Evolutionary conservation across 2,329 filamentous ascomycete species (phyloP).

Genomic region (Mariannaea elegans): DNA sequence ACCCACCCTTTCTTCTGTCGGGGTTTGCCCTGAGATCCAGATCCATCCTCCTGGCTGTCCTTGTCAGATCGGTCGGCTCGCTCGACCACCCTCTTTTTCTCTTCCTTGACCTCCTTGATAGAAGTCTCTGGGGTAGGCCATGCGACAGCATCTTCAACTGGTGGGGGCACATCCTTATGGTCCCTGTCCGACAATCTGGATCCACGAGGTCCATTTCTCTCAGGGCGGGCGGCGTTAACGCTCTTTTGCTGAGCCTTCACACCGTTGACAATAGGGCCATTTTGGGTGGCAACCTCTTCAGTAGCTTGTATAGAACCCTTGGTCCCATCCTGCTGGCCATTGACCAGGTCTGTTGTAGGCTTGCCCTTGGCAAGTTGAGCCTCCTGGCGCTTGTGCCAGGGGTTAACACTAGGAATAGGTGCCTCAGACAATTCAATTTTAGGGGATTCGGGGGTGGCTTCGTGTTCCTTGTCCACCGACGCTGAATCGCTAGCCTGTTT

Average conservation of each 20-base stretch:
- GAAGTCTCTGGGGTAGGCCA: conserved; percentile 93
- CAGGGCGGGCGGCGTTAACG: conserved; percentile 50
- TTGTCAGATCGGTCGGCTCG: conserved; percentile 68
- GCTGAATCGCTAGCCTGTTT: conserved; percentile 59
- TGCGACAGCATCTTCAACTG: conserved; percentile 77
- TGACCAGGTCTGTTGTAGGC: conserved; percentile 50
- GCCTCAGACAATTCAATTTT: conserved; percentile 80
- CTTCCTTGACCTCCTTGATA: conserved; percentile 75
- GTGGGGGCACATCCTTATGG: conserved; percentile 58
- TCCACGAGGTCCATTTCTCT: conserved; percentile 58
- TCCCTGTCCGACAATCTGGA: conserved; percentile 56
- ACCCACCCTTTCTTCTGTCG: conserved; percentile 87
- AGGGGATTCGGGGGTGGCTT: conserved; percentile 53
- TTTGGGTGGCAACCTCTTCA: conserved; percentile 37
- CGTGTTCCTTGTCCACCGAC: conserved; percentile 65
- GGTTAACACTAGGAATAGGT: conserved; percentile 82
- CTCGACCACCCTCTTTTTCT: conserved; percentile 73
- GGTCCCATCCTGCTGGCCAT: conserved; percentile 51
- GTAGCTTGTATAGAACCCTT: conserved; percentile 47
- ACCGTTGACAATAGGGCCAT: conserved; percentile 46
- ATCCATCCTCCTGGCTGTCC: conserved; percentile 63
- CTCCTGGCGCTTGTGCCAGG: conserved; percentile 85
- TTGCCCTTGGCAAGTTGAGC: conserved; percentile 66
- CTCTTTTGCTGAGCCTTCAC: conserved; percentile 54
- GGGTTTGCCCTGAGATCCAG: conserved; percentile 50